Base-by-base conservation (phyloP, 805 yeast genomes). In the Pichia thaimueangensis region DNA sequence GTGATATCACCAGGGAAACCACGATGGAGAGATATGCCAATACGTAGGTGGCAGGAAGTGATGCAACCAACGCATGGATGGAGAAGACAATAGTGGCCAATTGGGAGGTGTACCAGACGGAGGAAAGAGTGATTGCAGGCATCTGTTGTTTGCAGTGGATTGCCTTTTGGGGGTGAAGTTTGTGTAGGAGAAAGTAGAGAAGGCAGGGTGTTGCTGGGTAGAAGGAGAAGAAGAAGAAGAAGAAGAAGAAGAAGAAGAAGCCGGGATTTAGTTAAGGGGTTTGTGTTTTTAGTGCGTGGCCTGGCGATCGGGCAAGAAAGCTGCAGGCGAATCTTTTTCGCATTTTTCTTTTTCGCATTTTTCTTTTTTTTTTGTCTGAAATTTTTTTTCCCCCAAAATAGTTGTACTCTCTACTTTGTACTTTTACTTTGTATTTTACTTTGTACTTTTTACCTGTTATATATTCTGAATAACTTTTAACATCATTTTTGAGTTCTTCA, bases 1-100 rank as follows among this genome's bases (percentile, higher is more conserved):
- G 62, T 45, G 87, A 83, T 47, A 89, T 76, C 21, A 86, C 86
- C 59, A 86, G 87, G 19, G 95, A 79, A 49, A 72, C 75, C 30
- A 84, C 58, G 8, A 82, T 82, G 9, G 88, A 83, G 9, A 82
- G 32, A 47, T 78, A 78, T 2, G 82, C 71, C 42, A 73, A 52
- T 39, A 75, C 70, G 66, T 86, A 86, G 67, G 81, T 71, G 42
- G 66, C 48, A 11, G 52, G 41, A 36, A 70, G 68, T 49, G 39
- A 60, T 52, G 37, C 62, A 59, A 5, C 69, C 59, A 45, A 33
- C 8, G 42, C 20, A 65, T 52, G 23, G 64, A 50, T 49, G 69
- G 78, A 38, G 68, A 48, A 9, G 63, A 32, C n/a, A 67, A 59
- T 38, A 67, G 68, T 10, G 62, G 22, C 17, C 78, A 59, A 5